Evolutionary conservation across 192 early-diverging fungal genomes (phyloP), one percentile per base, ranked within the genome.

Genomic region (Anaeromyces robustus): DNA sequence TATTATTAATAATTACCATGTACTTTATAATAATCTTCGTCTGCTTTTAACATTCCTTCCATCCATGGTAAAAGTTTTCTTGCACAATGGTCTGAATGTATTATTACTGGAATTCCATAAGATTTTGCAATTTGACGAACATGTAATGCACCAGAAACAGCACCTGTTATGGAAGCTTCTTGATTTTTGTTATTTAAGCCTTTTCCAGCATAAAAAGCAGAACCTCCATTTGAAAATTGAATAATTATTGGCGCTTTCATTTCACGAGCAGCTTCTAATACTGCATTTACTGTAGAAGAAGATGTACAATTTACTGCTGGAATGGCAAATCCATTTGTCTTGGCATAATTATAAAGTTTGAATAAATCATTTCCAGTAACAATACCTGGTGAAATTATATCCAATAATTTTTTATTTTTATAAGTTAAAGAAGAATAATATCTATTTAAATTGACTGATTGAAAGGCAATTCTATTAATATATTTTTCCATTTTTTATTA

Each of bases 1-100:
- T 22, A 52, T 52, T 4, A 22, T 22, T 2, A 22, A 22, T 68
- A 7, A 26, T 68, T 68, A 68, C 52, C 52, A 68, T 68, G 52
- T 9, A 68, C 11, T 68, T 68, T n/a, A 68, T n/a, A 68, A 68
- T 68, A 68, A 28, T 88, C 93, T 86, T 97, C 95, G 87, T 98
- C 96, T 78, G 96, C 96, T 34, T 86, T 90, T 78, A 98, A 87
- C 96, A 98, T 98, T 81, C 96, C 96, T 80, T 98, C 96, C 84
- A 98, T 96, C 96, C 96, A 98, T 32, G 95, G 95, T 29, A 98
- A 89, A 80, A 98, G 92, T 90, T 97, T 96, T 87, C 94, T 93
- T 85, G 95, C 96, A 87, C 96, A 98, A 92, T 98, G 96, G 87
- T 98, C 96, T 79, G 93, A 94, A 91, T 97, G 96, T 80, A 96